phyloP scores from a whole-genome alignment of 192 early-diverging fungal species.

The Chytriomyces sp. region DNA sequence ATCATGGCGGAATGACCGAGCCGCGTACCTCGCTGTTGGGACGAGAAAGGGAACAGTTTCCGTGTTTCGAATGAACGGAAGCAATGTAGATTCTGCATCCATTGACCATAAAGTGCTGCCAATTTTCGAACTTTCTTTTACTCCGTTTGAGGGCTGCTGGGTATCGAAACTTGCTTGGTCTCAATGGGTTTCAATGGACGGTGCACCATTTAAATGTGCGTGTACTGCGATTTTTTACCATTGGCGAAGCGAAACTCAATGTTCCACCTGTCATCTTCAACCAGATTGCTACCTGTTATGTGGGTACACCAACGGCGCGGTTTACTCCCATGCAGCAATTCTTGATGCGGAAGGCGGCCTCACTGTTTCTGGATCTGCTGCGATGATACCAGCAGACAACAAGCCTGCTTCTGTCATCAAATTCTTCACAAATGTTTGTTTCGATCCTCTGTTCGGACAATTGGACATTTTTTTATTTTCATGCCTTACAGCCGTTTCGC shows the following conservation, averaged over 20 bases:
- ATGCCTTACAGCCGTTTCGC: neutral
- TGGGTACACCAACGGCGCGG: slow-evolving; percentile 3
- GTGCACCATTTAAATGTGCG: neutral
- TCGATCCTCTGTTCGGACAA: neutral
- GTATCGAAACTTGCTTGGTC: slow-evolving; percentile 21
- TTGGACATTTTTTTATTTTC: neutral
- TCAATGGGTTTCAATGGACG: slow-evolving; percentile 11
- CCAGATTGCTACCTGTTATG: slow-evolving; percentile 14
- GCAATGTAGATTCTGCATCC: slow-evolving; percentile 1
- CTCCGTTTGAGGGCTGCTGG: neutral
- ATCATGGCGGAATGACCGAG: too few species aligned
- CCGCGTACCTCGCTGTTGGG: slow-evolving; percentile 10
- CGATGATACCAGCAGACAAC: neutral
- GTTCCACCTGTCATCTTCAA: neutral
- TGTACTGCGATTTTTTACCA: neutral
- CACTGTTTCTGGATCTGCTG: neutral
- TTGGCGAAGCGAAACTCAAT: neutral
- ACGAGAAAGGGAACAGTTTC: slow-evolving; percentile 16
- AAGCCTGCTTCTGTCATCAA: slow-evolving; percentile 7
- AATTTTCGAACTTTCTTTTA: slow-evolving; percentile 4
- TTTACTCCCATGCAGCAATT: slow-evolving; percentile 1
- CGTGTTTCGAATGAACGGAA: too few species aligned
- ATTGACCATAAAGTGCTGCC: neutral
- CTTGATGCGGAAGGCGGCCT: neutral
- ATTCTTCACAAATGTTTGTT: neutral